Evolutionary conservation across 2,329 filamentous ascomycete genomes (phyloP), one percentile per base, ranked within the genome.

Genomic region (Talaromyces sp.): DNA sequence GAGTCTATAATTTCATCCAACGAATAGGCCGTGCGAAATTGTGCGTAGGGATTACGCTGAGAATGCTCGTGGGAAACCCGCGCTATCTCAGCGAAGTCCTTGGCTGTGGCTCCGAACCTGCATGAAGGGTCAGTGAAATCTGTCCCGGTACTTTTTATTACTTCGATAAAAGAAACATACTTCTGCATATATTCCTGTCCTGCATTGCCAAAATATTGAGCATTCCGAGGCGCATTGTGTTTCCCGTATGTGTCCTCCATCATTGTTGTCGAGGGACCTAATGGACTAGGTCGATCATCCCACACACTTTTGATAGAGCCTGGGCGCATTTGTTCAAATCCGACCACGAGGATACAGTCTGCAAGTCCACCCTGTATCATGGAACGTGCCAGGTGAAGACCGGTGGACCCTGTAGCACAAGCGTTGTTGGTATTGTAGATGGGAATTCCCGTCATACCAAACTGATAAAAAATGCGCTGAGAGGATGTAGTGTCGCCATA

Each of bases 401-500:
- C 93, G 0, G 92, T 96, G 10, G 88, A 91, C 14, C 93, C 93
- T 0, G 93, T 97, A 2, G 90, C 90, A 81, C 93, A 97, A 80
- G 96, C 96, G 82, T 97, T 97, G 83, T 97, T 97, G 69, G 96
- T 90, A 69, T 97, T 97, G 80, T 95, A 92, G 70, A 97, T 90
- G 66, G 93, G 93, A 63, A 97, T 96, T 68, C 88, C 82, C 27
- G 92, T 97, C 89, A 97, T 92, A 78, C 93, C 93, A 73, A 97
- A 96, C 77, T 97, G 93, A 78, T 97, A 97, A 77, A 97, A 96
- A 68, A 97, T 91, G 60, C 93, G 87, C 80, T 97, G 92, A 39
- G 93, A 93, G 75, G 88, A 93, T 14, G 92, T 96, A 55, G 86
- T 91, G 79, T 97, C 93, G 70, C 93, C 93, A 73, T 96, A 97